These are phyloP conservation scores for Phytophthora europaea DNA, from an alignment of 352 stramenopile species.

Conservation along the genomic window DNA sequence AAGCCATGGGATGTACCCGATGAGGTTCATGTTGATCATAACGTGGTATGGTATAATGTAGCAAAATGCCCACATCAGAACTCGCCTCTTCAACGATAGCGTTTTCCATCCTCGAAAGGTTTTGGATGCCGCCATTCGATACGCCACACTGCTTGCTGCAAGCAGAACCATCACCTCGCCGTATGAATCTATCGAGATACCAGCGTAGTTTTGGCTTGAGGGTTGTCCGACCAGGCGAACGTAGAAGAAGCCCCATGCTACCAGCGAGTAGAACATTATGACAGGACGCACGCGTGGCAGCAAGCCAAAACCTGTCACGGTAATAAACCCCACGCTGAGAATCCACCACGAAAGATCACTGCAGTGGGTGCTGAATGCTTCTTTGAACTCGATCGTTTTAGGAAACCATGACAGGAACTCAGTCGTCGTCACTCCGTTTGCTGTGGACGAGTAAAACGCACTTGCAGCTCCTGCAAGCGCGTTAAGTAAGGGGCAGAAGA, in stretches of 20 bases:
- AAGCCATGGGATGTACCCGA: constrained; percentile 79
- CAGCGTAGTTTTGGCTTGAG: constrained; percentile 64
- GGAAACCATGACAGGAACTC: constrained; percentile 82
- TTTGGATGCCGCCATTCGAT: constrained; percentile 43
- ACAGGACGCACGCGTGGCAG: constrained; percentile 50
- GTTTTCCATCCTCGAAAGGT: constrained; percentile 63
- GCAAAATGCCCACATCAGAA: constrained; percentile 66
- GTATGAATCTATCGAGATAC: constrained; percentile 58
- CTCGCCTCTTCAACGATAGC: constrained; percentile 39
- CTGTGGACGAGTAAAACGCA: constrained; percentile 54
- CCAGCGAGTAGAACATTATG: constrained; percentile 64
- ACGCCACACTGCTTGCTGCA: constrained; percentile 57
- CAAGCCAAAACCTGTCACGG: constrained; percentile 57
- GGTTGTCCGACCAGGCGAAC: constrained; percentile 72
- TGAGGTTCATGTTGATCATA: constrained; percentile 82
- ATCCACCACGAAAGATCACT: constrained; percentile 84
- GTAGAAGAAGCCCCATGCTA: constrained; percentile 82
- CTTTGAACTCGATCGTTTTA: constrained; percentile 83
- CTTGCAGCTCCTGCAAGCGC: constrained; percentile 46
- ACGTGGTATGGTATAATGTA: constrained; percentile 79
- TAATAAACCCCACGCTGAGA: constrained; percentile 48
- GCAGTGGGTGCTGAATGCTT: constrained; percentile 61
- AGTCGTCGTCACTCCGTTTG: constrained; percentile 60
- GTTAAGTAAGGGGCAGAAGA: not conserved
- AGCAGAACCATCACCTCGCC: constrained; percentile 77